A percentile compares a stretch with the other conserved stretches of the same genome.
These are phyloP conservation scores for Emergomyces orientalis DNA, from an alignment of 2,329 filamentous ascomycete species.

Conservation along the genomic window DNA sequence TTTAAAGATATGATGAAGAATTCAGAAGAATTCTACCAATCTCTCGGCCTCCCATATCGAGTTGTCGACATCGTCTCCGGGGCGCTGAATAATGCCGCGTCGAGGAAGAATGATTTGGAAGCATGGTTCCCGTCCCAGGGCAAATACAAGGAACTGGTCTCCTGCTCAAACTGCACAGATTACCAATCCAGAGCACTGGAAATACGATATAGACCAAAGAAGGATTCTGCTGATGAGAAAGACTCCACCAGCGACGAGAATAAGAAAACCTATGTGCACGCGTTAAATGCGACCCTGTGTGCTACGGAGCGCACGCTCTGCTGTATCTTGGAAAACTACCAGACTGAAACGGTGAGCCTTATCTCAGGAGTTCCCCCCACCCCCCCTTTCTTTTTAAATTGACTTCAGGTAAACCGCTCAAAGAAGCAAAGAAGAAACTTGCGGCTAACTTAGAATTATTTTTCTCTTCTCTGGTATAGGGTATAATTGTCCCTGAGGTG, in stretches of 20 bases:
- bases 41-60: slow-evolving; percentile 77
- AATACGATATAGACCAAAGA: slow-evolving; percentile 83
- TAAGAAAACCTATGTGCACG: slow-evolving; percentile 91
- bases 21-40: slow-evolving; percentile 93
- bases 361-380: background rate
- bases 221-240: slow-evolving; percentile 46
- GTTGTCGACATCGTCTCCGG: slow-evolving; percentile 94
- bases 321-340: slow-evolving; percentile 94
- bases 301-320: slow-evolving; percentile 88
- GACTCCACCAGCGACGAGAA: slow-evolving; percentile 41
- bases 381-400: background rate
- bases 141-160: slow-evolving; percentile 97
- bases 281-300: slow-evolving; percentile 79
- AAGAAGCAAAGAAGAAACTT: background rate
- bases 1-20: slow-evolving; percentile 88
- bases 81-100: slow-evolving; percentile 76
- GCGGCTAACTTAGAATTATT: background rate
- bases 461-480: slow-evolving; percentile 36
- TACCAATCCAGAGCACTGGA: slow-evolving; percentile 93
- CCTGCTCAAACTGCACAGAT: slow-evolving; percentile 95
- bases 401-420: background rate
- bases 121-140: slow-evolving; percentile 94
- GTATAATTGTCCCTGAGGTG: slow-evolving; percentile 69
- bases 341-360: slow-evolving; percentile 64
- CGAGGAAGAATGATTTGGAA: slow-evolving; percentile 94